phyloP scores from a whole-genome alignment of 164 flowering plant genomes.

The Nymphaea thermarum region DNA sequence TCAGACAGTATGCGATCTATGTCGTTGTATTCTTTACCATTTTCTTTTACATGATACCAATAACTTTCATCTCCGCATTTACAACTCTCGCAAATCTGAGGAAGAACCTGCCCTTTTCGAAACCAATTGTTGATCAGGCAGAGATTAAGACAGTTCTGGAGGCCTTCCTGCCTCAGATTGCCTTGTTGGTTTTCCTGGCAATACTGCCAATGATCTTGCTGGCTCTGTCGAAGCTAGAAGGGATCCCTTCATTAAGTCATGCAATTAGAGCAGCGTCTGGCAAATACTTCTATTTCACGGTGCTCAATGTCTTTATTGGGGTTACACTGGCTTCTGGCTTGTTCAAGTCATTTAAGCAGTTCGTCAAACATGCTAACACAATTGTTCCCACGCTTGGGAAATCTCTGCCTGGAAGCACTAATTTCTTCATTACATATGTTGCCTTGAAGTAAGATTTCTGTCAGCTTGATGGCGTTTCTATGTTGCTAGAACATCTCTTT shows the following conservation, averaged over 20 bases:
- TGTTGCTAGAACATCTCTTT: no score
- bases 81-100: constrained; percentile 63
- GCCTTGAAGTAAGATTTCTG: constrained; percentile 66
- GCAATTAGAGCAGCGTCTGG: constrained; percentile 76
- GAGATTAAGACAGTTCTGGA: constrained; percentile 56
- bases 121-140: constrained; percentile 31
- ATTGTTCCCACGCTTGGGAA: constrained; percentile 31
- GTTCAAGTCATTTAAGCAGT: constrained; percentile 37
- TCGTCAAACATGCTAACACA: constrained; percentile 35
- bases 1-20: constrained; percentile 54
- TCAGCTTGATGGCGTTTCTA: no score
- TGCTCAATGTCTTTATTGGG: constrained; percentile 85
- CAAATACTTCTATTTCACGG: constrained; percentile 76
- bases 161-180: constrained; percentile 90
- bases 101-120: constrained; percentile 62
- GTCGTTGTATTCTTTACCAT: constrained; percentile 52
- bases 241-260: constrained; percentile 73
- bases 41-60: constrained; percentile 81
- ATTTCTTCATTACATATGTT: constrained; percentile 86
- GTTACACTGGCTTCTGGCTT: constrained; percentile 70
- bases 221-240: constrained; percentile 71
- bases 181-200: constrained; percentile 68
- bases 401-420: constrained; percentile 68
- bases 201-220: constrained; percentile 67
- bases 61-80: constrained; percentile 61